These are phyloP conservation scores for Zalerion maritima DNA, from an alignment of 495 filamentous ascomycete species.

Conservation along the genomic window DNA sequence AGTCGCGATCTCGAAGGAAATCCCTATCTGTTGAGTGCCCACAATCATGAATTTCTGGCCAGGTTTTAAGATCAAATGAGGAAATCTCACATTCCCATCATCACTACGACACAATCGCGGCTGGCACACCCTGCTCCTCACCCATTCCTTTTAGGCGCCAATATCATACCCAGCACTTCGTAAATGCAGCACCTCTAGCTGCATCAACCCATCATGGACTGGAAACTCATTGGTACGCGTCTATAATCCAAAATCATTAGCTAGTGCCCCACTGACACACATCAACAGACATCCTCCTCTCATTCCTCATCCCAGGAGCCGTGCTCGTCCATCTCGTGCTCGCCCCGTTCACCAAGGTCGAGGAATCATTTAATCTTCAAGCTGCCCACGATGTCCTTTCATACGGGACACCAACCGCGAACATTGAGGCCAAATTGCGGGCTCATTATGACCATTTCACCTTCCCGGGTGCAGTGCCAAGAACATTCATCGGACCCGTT, in stretches of 20 bases:
- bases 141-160: no score
- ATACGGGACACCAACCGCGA: conserved; percentile 53
- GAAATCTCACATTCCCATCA: no score
- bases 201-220: no score
- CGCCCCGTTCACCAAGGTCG: conserved; percentile 94
- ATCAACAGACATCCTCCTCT: conserved; percentile 37
- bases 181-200: no score
- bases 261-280: conserved; percentile 3
- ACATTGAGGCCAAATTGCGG: conserved; percentile 34
- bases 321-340: conserved; percentile 61
- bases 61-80: no score
- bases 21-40: no score
- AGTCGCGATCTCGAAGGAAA: no score
- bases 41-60: no score
- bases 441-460: conserved; percentile 74
- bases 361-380: conserved; percentile 97
- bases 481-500: conserved; percentile 74
- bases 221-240: conserved; percentile 2
- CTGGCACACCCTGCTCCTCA: no score
- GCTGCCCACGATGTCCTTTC: conserved; percentile 79
- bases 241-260: no score
- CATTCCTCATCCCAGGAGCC: conserved; percentile 43
- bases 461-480: conserved; percentile 82
- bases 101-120: no score
- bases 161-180: no score